Conservation (phyloP, 345 rosid species). For the Mangifera indica region DNA sequence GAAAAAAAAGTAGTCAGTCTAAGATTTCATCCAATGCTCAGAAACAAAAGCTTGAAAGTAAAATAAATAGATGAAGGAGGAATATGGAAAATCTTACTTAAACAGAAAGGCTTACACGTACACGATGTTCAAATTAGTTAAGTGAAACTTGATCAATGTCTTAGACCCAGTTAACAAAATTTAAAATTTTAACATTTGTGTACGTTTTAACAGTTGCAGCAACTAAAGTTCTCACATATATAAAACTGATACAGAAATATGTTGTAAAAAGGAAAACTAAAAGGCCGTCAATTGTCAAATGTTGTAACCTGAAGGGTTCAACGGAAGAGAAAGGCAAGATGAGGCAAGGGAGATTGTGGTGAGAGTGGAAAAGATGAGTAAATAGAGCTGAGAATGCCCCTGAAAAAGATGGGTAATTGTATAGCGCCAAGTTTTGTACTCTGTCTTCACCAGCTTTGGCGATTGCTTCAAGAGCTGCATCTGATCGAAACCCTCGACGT, state of each 20-base stretch:
- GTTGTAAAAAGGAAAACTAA: no score
- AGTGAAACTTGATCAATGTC: no score
- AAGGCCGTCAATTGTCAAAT: no score
- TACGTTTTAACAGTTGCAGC: neutral
- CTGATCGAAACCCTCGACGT: constrained; percentile 58
- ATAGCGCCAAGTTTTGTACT: constrained; percentile 54
- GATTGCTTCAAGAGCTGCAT: constrained; percentile 73
- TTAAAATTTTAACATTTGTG: no score
- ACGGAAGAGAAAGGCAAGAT: constrained; percentile 75
- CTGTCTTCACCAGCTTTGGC: constrained; percentile 54
- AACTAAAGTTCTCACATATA: neutral
- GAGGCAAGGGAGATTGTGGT: constrained; percentile 58
- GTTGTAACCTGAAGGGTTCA: constrained; percentile 52
- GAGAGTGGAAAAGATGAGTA: constrained; percentile 76
- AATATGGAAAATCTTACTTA: neutral
- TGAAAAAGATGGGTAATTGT: constrained; percentile 86
- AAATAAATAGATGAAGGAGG: neutral
- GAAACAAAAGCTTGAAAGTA: neutral
- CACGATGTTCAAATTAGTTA: neutral
- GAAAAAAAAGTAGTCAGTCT: neutral
- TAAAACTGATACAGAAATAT: no score
- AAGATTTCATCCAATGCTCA: neutral
- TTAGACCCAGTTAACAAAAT: neutral
- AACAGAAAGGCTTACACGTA: neutral
- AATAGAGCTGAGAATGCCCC: constrained; percentile 85